Conservation (phyloP, 805 yeast genomes). For the Jamesozyma lodderae region DNA sequence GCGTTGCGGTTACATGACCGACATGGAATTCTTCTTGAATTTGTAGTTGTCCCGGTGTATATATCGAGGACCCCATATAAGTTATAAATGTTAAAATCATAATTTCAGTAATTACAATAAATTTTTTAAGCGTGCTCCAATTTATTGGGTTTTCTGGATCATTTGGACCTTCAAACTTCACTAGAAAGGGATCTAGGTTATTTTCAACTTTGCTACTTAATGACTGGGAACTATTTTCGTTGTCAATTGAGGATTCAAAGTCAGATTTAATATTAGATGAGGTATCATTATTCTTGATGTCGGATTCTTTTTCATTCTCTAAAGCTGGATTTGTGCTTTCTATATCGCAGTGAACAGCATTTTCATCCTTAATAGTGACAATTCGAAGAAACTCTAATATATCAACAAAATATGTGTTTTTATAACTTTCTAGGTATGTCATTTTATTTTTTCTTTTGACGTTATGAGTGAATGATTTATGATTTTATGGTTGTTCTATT, state of each 20-base stretch:
- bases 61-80: constrained; percentile 48
- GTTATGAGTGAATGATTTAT: too few relatives aligned
- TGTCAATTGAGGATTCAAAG: not conserved
- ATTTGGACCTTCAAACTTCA: constrained; percentile 22
- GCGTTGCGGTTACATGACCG: constrained; percentile 35
- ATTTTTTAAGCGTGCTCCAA: constrained; percentile 40
- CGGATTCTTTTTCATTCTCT: too few relatives aligned
- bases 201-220: not conserved
- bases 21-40: constrained; percentile 38
- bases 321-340: not conserved
- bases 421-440: constrained; percentile 2
- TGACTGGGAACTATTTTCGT: not conserved
- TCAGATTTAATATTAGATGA: not conserved
- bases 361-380: constrained; percentile 7
- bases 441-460: too few relatives aligned
- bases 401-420: constrained; percentile 19
- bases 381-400: constrained; percentile 11
- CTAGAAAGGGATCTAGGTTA: constrained; percentile 22
- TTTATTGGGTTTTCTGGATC: constrained; percentile 51
- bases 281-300: not conserved
- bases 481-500: too few relatives aligned
- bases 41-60: constrained; percentile 41
- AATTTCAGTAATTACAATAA: constrained; percentile 32
- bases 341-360: not conserved
- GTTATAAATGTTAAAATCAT: constrained; percentile 40